Base-by-base conservation (phyloP, 73 alveolate genomes). In the Uronychia setigera region DNA sequence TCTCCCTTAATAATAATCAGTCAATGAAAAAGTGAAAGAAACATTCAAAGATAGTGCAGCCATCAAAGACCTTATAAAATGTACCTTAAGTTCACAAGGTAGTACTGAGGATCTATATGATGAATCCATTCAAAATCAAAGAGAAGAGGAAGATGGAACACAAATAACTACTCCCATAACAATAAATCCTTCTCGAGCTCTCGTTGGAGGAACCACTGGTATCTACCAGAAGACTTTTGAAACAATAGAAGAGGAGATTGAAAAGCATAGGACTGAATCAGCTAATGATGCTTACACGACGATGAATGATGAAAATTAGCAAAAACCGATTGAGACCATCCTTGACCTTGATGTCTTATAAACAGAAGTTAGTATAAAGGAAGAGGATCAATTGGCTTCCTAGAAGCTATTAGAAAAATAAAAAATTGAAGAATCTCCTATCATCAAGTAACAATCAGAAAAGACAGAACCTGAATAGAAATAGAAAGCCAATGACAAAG, bases 391-490 rank as follows among this genome's bases (percentile, higher is more conserved):
- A 60, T 59, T 31, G 32, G 60, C 29, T 33, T 83, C 78, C 33
- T n/a, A 30, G 86, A 85, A 33, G 28, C n/a, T 87, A 86, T 75
- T 76, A 88, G 89, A 86, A 83, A 79, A 46, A 11, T 11, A 46
- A 83, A 60, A 79, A 78, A 33, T 92, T 83, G 84, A 79, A 46
- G 35, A 60, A 60, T 93, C 34, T 96, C 96, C 0, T 67, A 87
- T 46, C 88, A 96, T 30, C 88, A 87, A 35, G 87, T 87, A 27
- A 92, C 92, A 32, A 92, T 77, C 82, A 33, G 97, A 95, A 59
- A 33, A 79, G 28, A 80, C 77, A 46, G 89, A 88, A 74, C 58
- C 78, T 33, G 97, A 92, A n/a, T 80, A 31, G 26, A 58, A 74
- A 33, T 75, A 78, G 28, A 83, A 84, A 34, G 83, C 85, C 30